Conservation (phyloP, 441 rosid species). For the Manihot esculenta region DNA sequence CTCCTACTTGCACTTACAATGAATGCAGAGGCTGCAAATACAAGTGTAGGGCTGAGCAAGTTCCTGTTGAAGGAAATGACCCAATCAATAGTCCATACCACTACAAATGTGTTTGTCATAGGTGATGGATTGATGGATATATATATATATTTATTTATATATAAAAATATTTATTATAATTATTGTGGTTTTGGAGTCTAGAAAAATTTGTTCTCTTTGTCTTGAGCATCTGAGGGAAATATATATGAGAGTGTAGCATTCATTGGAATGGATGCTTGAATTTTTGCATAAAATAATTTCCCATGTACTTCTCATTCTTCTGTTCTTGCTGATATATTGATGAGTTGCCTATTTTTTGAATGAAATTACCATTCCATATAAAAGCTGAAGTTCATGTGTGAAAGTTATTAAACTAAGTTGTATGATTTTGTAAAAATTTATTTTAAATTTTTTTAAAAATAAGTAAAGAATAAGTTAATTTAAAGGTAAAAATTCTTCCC, state of each 20-base stretch:
- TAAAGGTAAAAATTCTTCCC: too few relatives aligned
- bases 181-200: not conserved
- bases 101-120: constrained; percentile 88
- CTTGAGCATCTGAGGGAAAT: too few relatives aligned
- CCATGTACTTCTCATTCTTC: not conserved
- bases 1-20: constrained; percentile 86
- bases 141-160: too few relatives aligned
- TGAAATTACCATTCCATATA: too few relatives aligned
- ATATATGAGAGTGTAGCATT: constrained; percentile 12
- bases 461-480: too few relatives aligned
- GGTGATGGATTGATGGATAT: constrained; percentile 33
- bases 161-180: not conserved
- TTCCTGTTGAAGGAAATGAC: constrained; percentile 93
- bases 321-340: not conserved
- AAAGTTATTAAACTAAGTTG: too few relatives aligned
- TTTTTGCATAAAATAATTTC: not conserved
- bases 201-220: too few relatives aligned
- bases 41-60: constrained; percentile 94
- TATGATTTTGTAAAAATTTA: too few relatives aligned
- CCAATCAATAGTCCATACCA: constrained; percentile 88
- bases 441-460: too few relatives aligned
- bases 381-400: too few relatives aligned
- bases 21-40: constrained; percentile 93
- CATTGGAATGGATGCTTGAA: constrained; percentile 16
- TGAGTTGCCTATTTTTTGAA: too few relatives aligned